Evolutionary conservation across 129 eudicot species (phyloP), one percentile per base, ranked within the genome.

Genomic region (Flaveria sonorensis): DNA sequence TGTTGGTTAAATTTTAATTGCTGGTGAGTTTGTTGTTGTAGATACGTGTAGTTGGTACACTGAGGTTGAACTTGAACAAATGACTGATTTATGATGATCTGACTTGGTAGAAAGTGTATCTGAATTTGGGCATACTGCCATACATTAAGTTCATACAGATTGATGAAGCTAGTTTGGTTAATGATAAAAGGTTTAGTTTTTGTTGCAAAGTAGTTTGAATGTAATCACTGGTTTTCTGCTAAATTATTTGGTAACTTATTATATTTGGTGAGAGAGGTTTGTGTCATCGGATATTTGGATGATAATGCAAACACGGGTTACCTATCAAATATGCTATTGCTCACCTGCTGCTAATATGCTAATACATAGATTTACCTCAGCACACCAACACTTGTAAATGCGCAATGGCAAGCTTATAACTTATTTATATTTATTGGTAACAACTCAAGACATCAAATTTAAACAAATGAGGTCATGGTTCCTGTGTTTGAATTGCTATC

Each of bases 191-290:
- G 1, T 57, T 36, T 42, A 32, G 46, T 61, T 36, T 61, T 62
- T 1, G 28, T 74, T 62, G 79, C 71, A 16, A 75, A 26, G 32
- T 61, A 62, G 62, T 75, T 62, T 46, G 62, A 75, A 20, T 43
- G 20, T 10, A 4, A 9, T 11, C 66, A 59, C 65, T 59, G 23
- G 30, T 20, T 30, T 1, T 56, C 23, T 36, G 66, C 30, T 36
- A 4, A 11, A 52, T 72, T 72, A 3, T 43, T 72, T n/a, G 20
- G 51, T 39, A 55, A 39, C 0, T 19, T 39, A 11, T 36, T 3
- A 53, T 72, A 3, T 2, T 36, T 52, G 65, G 65, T 52, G 76
- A 28, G 12, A 20, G 51, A 40, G 9, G 53, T 50, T 45, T 45
- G n/a, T 5, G 40, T 36, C 0, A 36, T 36, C 47, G 42, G 19